Evolutionary conservation across 208 protist genomes (phyloP).

Genomic region (Endotrypanum monterogeii): DNA sequence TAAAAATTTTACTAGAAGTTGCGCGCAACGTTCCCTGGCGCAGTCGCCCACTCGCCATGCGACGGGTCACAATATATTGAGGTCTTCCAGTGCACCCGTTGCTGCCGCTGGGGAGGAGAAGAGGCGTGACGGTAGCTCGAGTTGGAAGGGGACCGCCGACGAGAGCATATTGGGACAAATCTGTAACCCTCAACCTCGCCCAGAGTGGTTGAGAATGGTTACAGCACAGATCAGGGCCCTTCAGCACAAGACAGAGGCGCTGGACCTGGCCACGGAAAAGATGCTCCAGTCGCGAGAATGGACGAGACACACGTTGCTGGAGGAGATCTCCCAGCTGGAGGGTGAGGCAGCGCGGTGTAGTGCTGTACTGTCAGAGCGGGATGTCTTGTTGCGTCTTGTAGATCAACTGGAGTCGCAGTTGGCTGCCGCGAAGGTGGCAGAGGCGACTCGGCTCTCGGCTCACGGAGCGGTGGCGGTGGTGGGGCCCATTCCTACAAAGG

Average conservation of each 20-base stretch:
- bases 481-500: neutral
- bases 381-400: slow-evolving; percentile 22
- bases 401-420: slow-evolving; percentile 25
- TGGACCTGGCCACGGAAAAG: slow-evolving; percentile 18
- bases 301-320: slow-evolving; percentile 12
- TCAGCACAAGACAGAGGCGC: slow-evolving; percentile 6
- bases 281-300: slow-evolving; percentile 15
- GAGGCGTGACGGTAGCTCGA: neutral
- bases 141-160: neutral
- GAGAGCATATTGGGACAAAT: neutral
- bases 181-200: slow-evolving; percentile 11
- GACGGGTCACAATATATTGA: neutral
- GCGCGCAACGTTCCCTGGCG: no score
- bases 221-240: slow-evolving; percentile 18
- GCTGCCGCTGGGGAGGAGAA: slow-evolving; percentile 14
- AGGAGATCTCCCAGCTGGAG: slow-evolving; percentile 25
- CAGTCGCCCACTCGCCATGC: no score
- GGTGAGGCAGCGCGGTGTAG: slow-evolving; percentile 9
- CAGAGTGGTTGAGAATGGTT: slow-evolving; percentile 10
- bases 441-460: slow-evolving; percentile 14
- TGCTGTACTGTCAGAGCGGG: slow-evolving; percentile 13
- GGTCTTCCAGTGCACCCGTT: neutral
- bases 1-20: no score
- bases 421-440: slow-evolving; percentile 20
- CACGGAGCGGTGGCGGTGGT: neutral